Conservation (phyloP, 2,329 filamentous ascomycete genomes). For the Diaporthe vexans region DNA sequence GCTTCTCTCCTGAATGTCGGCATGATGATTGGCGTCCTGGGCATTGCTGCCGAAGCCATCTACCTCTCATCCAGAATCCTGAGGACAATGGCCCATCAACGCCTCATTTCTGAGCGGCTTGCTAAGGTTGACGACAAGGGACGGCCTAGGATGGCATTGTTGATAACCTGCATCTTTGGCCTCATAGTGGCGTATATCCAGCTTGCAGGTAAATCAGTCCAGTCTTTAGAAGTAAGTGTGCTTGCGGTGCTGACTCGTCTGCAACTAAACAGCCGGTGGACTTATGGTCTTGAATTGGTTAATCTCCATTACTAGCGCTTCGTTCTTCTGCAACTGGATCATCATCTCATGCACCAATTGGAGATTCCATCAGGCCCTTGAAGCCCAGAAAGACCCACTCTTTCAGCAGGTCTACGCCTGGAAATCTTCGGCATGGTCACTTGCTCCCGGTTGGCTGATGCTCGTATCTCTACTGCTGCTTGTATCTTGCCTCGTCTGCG, state of each 20-base stretch:
- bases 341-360: not conserved
- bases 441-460: not conserved
- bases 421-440: not conserved
- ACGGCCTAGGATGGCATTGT: not conserved
- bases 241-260: not conserved
- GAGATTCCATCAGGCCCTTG: not conserved
- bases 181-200: not conserved
- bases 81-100: not conserved
- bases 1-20: not conserved
- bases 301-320: not conserved
- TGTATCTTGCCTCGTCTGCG: not conserved
- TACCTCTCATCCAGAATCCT: not conserved
- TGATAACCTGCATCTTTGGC: not conserved
- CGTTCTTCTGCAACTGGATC: not conserved
- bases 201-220: not conserved
- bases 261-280: not conserved
- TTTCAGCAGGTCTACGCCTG: not conserved
- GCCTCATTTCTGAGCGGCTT: not conserved
- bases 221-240: not conserved
- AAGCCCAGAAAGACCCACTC: not conserved
- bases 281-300: not conserved
- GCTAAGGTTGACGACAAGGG: not conserved
- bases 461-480: not conserved
- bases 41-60: not conserved
- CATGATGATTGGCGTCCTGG: not conserved